Conservation (phyloP, 1,139 yeast genomes). For the Scheffersomyces cryptocercus region DNA sequence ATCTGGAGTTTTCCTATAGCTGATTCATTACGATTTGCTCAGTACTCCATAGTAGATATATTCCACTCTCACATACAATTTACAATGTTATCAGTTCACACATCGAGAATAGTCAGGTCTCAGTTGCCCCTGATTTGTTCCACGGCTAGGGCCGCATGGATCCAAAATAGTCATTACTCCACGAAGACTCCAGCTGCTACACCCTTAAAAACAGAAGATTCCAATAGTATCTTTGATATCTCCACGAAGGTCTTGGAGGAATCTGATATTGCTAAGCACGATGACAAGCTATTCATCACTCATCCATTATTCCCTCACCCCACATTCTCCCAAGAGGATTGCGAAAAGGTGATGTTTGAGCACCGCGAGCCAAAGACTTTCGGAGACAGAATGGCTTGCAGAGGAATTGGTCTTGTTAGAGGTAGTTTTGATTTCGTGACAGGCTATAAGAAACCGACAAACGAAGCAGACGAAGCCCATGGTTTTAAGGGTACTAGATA, state of each 20-base stretch:
- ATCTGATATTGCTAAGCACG: slow-evolving; percentile 25
- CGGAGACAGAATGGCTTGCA: slow-evolving; percentile 56
- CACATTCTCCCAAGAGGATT: slow-evolving; percentile 42
- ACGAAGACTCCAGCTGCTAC: not conserved
- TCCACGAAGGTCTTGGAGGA: slow-evolving; percentile 30
- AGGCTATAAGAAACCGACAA: slow-evolving; percentile 60
- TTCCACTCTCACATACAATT: not conserved
- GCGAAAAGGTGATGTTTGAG: slow-evolving; percentile 47
- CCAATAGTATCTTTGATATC: slow-evolving; percentile 18
- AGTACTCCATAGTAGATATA: not conserved
- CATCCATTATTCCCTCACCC: slow-evolving; percentile 63
- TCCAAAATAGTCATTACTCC: not conserved
- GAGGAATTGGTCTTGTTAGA: slow-evolving; percentile 47
- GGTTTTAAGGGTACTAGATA: slow-evolving; percentile 49
- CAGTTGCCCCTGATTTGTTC: not conserved
- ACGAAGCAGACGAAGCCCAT: slow-evolving; percentile 28
- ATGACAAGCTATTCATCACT: slow-evolving; percentile 33
- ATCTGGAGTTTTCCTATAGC: too few species aligned
- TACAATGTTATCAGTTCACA: not conserved
- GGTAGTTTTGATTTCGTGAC: slow-evolving; percentile 60
- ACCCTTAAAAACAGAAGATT: not conserved
- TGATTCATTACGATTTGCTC: too few species aligned
- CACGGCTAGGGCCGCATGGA: not conserved
- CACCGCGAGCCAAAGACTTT: slow-evolving; percentile 53
- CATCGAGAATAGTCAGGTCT: not conserved